Conservation (phyloP, 192 early-diverging fungal species). For the Coemansia sp. region DNA sequence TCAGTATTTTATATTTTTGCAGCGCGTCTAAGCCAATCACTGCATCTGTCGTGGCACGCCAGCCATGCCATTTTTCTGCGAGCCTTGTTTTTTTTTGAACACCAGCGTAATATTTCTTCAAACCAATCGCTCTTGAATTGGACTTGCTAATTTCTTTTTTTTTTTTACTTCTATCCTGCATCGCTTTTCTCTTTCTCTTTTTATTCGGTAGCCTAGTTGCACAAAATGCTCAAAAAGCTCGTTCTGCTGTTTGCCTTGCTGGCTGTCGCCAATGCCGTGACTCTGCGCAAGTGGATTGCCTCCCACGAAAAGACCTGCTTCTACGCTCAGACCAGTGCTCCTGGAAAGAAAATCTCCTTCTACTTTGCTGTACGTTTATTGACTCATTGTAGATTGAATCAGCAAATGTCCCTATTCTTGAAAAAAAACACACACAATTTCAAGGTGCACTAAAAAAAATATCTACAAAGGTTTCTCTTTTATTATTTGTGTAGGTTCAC, state of each 20-base stretch:
- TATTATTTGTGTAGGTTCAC: constrained; percentile 73
- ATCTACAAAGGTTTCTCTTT: neutral
- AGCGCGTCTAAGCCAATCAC: constrained; percentile 22
- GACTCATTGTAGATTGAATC: neutral
- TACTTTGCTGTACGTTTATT: constrained; percentile 92
- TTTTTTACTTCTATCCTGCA: constrained; percentile 4
- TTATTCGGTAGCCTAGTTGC: neutral
- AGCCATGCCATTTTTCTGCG: neutral
- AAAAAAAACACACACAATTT: neutral
- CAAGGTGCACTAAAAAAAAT: neutral
- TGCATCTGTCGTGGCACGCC: constrained; percentile 18
- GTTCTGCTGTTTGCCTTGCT: constrained; percentile 49
- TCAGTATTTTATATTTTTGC: neutral
- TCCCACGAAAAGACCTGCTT: constrained; percentile 93
- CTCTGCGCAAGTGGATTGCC: constrained; percentile 83
- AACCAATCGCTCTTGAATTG: neutral
- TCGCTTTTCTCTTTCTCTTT: neutral
- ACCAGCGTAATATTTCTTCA: neutral
- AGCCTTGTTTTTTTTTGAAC: constrained; percentile 11
- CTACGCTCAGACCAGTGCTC: constrained; percentile 73
- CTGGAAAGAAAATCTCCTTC: constrained; percentile 91
- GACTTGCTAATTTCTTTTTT: neutral
- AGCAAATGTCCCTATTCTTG: neutral
- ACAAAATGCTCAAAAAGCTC: constrained; percentile 44
- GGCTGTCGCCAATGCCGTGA: constrained; percentile 55